These are phyloP conservation scores for Daldinia decipiens DNA, from an alignment of 495 filamentous ascomycete species.

Conservation along the genomic window DNA sequence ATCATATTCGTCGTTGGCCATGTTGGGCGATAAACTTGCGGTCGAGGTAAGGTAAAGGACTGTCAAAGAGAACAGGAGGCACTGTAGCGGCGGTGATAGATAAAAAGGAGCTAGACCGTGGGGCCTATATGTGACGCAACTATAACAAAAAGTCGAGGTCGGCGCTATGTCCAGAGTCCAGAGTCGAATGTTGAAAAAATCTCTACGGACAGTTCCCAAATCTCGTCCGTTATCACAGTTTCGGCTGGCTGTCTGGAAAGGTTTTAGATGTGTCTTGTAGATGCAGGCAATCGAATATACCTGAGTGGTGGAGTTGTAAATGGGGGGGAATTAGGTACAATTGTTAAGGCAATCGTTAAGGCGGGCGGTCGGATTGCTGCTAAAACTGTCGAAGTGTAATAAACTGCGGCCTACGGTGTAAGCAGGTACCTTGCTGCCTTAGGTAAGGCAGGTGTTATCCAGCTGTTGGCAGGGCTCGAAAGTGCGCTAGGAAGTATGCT, in stretches of 20 bases:
- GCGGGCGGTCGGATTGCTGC: constrained; percentile 36
- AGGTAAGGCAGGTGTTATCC: constrained; percentile 10
- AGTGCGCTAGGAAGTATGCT: neutral
- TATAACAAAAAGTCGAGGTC: constrained; percentile 38
- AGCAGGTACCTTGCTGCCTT: constrained; percentile 5
- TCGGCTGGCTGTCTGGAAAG: constrained; percentile 26
- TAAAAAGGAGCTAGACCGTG: constrained; percentile 37
- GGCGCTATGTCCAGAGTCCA: constrained; percentile 21
- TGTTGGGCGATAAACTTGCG: constrained; percentile 55
- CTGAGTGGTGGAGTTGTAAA: constrained; percentile 30
- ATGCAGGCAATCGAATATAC: constrained; percentile 38
- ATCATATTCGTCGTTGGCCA: constrained; percentile 99
- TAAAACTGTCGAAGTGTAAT: constrained; percentile 9
- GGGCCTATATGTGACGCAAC: constrained; percentile 40
- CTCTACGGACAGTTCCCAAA: constrained; percentile 9
- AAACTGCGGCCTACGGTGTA: neutral
- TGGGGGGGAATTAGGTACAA: constrained; percentile 39
- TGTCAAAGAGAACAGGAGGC: constrained; percentile 13
- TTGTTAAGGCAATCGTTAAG: constrained; percentile 24
- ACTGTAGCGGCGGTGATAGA: constrained; percentile 19
- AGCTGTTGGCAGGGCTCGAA: neutral
- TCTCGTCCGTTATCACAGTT: constrained; percentile 26
- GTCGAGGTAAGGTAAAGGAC: constrained; percentile 24
- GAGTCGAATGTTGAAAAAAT: constrained; percentile 8
- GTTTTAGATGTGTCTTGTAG: constrained; percentile 38